These are phyloP conservation scores for Euphorbia tirucalli DNA, from an alignment of 345 rosid species.

Conservation along the genomic window DNA sequence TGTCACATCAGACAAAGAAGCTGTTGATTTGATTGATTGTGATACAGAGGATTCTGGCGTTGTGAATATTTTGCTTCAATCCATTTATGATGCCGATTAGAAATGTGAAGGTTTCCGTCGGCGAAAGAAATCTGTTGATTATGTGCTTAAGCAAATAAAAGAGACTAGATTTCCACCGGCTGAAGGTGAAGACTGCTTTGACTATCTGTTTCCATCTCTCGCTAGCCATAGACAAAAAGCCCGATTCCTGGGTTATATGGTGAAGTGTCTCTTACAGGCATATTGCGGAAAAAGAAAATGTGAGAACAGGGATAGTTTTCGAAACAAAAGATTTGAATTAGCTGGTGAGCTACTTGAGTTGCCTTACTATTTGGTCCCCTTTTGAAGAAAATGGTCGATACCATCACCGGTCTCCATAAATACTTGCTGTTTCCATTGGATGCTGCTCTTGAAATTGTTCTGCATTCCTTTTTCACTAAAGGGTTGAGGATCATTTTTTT, in stretches of 20 bases:
- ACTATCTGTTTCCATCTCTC: constrained; percentile 69
- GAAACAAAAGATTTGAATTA: constrained; percentile 84
- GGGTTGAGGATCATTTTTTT: no score
- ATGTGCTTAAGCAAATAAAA: constrained; percentile 37
- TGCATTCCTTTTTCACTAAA: no score
- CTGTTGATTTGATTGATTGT: constrained; percentile 54
- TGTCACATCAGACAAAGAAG: constrained; percentile 71
- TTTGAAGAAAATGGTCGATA: no score
- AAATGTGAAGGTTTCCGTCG: constrained; percentile 51
- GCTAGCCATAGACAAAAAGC: constrained; percentile 61
- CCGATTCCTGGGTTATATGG: constrained; percentile 85
- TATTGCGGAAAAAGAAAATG: constrained; percentile 66
- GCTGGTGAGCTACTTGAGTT: constrained; percentile 78
- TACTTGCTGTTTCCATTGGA: no score
- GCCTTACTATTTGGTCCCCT: no score
- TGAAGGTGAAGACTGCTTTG: constrained; percentile 60
- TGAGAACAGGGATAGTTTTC: constrained; percentile 77
- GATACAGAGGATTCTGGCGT: constrained; percentile 50
- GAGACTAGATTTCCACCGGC: constrained; percentile 69
- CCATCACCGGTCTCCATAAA: no score
- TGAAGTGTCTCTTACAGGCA: constrained; percentile 71
- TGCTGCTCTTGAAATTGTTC: no score
- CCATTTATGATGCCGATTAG: constrained; percentile 69
- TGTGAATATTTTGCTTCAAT: constrained; percentile 52
- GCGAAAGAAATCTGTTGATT: constrained; percentile 40